Evolutionary conservation across 805 yeast species (phyloP).

Genomic region (Scheffersomyces coipomensis): DNA sequence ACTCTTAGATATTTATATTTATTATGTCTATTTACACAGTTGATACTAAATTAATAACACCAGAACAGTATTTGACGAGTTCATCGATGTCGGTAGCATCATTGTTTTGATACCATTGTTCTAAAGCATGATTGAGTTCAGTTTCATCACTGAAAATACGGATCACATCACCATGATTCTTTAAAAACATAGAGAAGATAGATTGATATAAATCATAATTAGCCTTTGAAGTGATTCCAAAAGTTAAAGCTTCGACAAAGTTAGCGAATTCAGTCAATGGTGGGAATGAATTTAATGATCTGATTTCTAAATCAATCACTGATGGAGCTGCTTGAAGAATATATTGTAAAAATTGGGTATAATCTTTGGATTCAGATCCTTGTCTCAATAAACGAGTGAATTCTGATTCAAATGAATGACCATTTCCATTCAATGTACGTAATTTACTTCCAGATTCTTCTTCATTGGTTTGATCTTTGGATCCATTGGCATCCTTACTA

Average conservation of each 20-base stretch:
- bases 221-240: conserved; percentile 52
- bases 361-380: conserved; percentile 42
- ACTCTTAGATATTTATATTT: too few relatives aligned
- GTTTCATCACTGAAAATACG: conserved; percentile 32
- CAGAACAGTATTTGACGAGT: conserved; percentile 75
- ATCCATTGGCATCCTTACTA: conserved; percentile 6
- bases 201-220: conserved; percentile 83
- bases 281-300: conserved; percentile 65
- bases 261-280: conserved; percentile 65
- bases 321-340: conserved; percentile 71
- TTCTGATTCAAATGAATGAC: conserved; percentile 63
- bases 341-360: conserved; percentile 49
- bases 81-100: conserved; percentile 53
- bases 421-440: conserved; percentile 26
- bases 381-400: conserved; percentile 67
- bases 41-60: conserved; percentile 64
- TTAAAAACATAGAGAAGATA: conserved; percentile 69
- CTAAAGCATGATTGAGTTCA: conserved; percentile 45
- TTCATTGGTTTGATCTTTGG: conserved; percentile 10
- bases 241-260: conserved; percentile 66
- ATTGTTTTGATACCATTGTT: conserved; percentile 48
- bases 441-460: conserved; percentile 33
- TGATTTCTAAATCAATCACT: conserved; percentile 78
- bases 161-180: conserved; percentile 81
- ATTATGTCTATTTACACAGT: conserved; percentile 28